These are phyloP conservation scores for Manihot esculenta DNA, from an alignment of 441 rosid species.

Conservation along the genomic window DNA sequence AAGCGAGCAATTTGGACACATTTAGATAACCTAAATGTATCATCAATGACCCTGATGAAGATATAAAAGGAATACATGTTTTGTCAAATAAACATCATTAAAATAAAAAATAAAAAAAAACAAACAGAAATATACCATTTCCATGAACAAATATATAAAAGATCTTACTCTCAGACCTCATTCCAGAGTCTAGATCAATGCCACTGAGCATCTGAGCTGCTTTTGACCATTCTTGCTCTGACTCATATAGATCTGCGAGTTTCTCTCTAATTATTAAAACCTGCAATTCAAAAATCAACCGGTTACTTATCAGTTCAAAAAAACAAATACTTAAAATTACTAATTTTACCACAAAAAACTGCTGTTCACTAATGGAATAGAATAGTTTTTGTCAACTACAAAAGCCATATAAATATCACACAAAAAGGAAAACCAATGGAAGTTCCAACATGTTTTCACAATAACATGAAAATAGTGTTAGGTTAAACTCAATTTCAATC, in stretches of 20 bases:
- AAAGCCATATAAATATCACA: background rate
- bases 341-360: background rate
- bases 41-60: constrained; percentile 75
- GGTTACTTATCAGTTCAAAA: background rate
- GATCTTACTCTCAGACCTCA: constrained; percentile 65
- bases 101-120: background rate
- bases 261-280: constrained; percentile 92
- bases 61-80: constrained; percentile 12
- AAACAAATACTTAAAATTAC: background rate
- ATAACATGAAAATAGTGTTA: too few species aligned
- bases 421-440: too few species aligned
- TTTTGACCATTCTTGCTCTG: constrained; percentile 94
- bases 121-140: background rate
- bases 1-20: constrained; percentile 99
- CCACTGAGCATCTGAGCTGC: constrained; percentile 99
- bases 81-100: background rate
- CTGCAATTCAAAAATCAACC: constrained; percentile 32
- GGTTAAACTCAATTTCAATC: too few species aligned
- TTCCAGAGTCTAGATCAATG: constrained; percentile 92
- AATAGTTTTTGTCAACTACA: background rate
- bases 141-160: constrained; percentile 6
- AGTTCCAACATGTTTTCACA: too few species aligned
- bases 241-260: constrained; percentile 91
- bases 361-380: too few species aligned
- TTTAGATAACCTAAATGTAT: constrained; percentile 79